These are phyloP conservation scores for Asterella californica DNA, from an alignment of 225 moss, liverwort and hornwort species.

Conservation along the genomic window DNA sequence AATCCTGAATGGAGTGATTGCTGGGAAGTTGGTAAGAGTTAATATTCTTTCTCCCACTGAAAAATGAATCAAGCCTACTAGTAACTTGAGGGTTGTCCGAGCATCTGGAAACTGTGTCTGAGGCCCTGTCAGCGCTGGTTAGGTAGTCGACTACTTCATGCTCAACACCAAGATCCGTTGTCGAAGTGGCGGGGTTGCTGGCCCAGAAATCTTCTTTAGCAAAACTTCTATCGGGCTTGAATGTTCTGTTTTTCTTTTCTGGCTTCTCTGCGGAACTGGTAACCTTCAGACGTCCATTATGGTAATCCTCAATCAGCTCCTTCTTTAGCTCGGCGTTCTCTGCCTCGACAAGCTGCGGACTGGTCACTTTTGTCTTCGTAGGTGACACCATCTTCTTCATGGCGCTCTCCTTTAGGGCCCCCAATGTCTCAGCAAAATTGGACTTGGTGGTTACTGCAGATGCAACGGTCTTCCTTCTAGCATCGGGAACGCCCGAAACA, in stretches of 20 bases:
- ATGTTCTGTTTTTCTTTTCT: constrained; percentile 7
- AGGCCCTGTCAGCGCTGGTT: background rate
- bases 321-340: constrained; percentile 9
- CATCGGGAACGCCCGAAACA: background rate
- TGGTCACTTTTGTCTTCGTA: background rate
- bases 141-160: constrained; percentile 23
- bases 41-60: constrained; percentile 32
- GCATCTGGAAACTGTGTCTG: constrained; percentile 12
- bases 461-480: constrained; percentile 10
- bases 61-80: constrained; percentile 39
- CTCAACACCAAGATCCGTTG: constrained; percentile 14
- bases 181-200: constrained; percentile 13
- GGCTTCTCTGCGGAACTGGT: background rate
- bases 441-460: constrained; percentile 7
- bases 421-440: constrained; percentile 12
- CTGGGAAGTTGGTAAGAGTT: constrained; percentile 9
- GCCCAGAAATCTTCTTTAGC: constrained; percentile 48
- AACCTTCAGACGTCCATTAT: constrained; percentile 6
- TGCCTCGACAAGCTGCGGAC: constrained; percentile 3
- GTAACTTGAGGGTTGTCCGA: constrained; percentile 1
- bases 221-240: constrained; percentile 29
- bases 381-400: constrained; percentile 12
- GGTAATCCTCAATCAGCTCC: background rate
- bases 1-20: constrained; percentile 12
- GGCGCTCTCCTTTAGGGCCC: constrained; percentile 21